phyloP scores from a whole-genome alignment of 768 basidiomycete genomes.

The Lactifluus pinguis region DNA sequence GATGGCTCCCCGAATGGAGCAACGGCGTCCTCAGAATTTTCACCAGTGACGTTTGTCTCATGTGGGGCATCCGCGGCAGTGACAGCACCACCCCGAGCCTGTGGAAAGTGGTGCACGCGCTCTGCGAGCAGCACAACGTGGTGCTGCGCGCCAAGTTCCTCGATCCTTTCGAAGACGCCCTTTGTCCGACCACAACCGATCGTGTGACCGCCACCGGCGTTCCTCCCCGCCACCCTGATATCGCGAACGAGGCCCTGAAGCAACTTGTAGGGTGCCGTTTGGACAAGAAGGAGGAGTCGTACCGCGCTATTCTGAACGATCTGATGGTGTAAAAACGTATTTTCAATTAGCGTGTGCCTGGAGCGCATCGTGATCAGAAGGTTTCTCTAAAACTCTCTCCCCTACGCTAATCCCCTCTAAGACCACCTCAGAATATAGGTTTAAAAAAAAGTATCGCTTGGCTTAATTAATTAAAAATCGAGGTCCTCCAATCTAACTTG shows the following conservation, averaged over 20 bases:
- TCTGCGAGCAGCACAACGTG: not conserved
- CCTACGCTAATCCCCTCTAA: not conserved
- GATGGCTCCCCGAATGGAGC: conserved; percentile 3
- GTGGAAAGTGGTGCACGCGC: not conserved
- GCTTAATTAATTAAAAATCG: not conserved
- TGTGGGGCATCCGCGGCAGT: not conserved
- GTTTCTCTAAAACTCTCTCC: not conserved
- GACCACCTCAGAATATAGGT: not conserved
- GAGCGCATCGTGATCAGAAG: not conserved
- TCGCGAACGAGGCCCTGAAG: not conserved
- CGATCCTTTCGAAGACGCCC: not conserved
- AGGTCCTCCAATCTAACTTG: not conserved
- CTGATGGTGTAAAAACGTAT: not conserved
- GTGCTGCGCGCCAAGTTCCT: not conserved
- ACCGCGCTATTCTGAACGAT: not conserved
- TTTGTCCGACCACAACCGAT: not conserved
- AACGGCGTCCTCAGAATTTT: not conserved
- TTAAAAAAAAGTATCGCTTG: not conserved
- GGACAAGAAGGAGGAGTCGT: not conserved
- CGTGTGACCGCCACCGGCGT: too few relatives aligned
- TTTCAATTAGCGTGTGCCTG: not conserved
- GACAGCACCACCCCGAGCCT: not conserved
- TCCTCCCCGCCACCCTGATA: not conserved
- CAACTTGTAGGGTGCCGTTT: not conserved
- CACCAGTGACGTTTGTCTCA: not conserved